Evolutionary conservation across 1,284 basidiomycete species (phyloP).

Genomic region (Puccinia sorghi): DNA sequence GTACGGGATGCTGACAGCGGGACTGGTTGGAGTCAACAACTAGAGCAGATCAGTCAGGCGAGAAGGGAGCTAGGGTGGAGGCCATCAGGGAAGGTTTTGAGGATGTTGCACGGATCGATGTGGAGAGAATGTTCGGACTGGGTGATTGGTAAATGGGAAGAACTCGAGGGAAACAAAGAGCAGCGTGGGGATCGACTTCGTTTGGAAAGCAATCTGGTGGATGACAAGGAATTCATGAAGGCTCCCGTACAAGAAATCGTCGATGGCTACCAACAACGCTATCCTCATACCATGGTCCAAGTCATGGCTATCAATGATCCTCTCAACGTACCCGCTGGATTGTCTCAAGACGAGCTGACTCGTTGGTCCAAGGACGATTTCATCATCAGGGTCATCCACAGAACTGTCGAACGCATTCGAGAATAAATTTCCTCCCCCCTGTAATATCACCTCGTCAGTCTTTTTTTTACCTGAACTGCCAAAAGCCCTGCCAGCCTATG

Average conservation of each 20-base stretch:
- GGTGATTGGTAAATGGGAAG: slow-evolving; percentile 29
- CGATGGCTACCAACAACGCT: slow-evolving; percentile 16
- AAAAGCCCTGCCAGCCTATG: not conserved
- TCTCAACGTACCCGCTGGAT: not conserved
- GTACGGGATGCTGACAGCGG: not conserved
- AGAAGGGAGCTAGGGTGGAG: slow-evolving; percentile 31
- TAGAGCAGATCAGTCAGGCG: slow-evolving; percentile 28
- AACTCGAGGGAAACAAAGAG: not conserved
- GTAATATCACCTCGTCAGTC: not conserved
- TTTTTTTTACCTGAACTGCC: not conserved
- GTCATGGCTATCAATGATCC: slow-evolving; percentile 22
- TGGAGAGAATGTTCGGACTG: slow-evolving; percentile 46
- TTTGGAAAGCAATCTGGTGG: not conserved
- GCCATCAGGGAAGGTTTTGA: slow-evolving; percentile 36
- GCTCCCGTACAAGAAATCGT: slow-evolving; percentile 13
- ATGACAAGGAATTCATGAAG: slow-evolving; percentile 22
- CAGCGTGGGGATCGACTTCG: not conserved
- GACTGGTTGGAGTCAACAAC: slow-evolving; percentile 25
- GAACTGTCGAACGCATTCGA: slow-evolving; percentile 40
- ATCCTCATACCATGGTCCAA: slow-evolving; percentile 32
- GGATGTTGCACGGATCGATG: slow-evolving; percentile 46
- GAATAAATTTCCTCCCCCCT: not conserved
- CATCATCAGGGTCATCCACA: slow-evolving; percentile 27
- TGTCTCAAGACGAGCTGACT: not conserved
- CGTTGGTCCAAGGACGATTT: slow-evolving; percentile 37